A percentile compares a stretch with the other conserved stretches of the same genome.
Conservation (phyloP, 441 rosid genomes). For the Populus tomentosa region DNA sequence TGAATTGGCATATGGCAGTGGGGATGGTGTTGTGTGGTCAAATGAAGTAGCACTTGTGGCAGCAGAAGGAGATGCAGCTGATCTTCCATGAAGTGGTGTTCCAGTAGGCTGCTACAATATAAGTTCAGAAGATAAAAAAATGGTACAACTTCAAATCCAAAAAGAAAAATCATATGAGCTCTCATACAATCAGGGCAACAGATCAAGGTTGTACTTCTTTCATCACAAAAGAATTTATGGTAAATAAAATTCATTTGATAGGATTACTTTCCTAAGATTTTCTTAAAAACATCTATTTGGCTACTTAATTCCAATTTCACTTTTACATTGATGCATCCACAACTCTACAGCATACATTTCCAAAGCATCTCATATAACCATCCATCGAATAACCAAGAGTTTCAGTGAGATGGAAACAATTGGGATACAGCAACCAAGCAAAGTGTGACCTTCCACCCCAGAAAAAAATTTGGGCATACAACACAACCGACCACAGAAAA, state of each 20-base stretch:
- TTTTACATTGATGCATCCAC: too few relatives aligned
- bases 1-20: slow-evolving; percentile 85
- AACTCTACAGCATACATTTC: neutral
- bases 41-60: slow-evolving; percentile 55
- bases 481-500: too few relatives aligned
- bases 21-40: slow-evolving; percentile 78
- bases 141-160: neutral
- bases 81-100: slow-evolving; percentile 66
- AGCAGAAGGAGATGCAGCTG: slow-evolving; percentile 87
- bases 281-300: too few relatives aligned
- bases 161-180: neutral
- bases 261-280: too few relatives aligned
- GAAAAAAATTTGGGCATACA: too few relatives aligned
- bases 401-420: neutral
- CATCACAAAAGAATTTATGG: neutral
- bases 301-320: too few relatives aligned
- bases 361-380: neutral
- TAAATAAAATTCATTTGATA: neutral
- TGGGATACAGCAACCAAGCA: neutral
- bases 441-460: too few relatives aligned
- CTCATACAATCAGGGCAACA: neutral
- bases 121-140: slow-evolving; percentile 11
- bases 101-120: slow-evolving; percentile 53
- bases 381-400: neutral
- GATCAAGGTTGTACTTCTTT: neutral